Conservation (phyloP, 1,284 basidiomycete species). For the Tilletia setariae region DNA sequence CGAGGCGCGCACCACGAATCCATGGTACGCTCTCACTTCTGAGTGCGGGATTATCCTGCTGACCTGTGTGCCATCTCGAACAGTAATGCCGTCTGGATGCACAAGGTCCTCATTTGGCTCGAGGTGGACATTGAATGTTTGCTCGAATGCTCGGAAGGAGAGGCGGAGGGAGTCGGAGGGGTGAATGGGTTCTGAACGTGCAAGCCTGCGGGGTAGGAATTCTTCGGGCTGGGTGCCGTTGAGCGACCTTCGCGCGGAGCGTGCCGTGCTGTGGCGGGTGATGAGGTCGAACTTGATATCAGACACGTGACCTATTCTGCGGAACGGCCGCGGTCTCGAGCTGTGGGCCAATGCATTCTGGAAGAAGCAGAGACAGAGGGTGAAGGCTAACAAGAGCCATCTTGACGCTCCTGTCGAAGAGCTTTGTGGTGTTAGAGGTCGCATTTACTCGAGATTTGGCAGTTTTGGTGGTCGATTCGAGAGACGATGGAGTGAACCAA, state of each 20-base stretch:
- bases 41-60: constrained; percentile 28
- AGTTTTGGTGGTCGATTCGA: no score
- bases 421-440: no score
- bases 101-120: constrained; percentile 40
- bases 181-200: neutral
- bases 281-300: constrained; percentile 21
- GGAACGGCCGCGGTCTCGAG: constrained; percentile 17
- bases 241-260: neutral
- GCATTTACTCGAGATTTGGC: no score
- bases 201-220: neutral
- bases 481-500: no score
- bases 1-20: constrained; percentile 38
- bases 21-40: constrained; percentile 46
- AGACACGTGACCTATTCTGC: constrained; percentile 19
- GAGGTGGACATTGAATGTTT: constrained; percentile 41
- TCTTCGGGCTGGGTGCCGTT: constrained; percentile 13
- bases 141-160: constrained; percentile 41
- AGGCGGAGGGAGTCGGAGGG: constrained; percentile 31
- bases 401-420: neutral
- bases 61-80: constrained; percentile 28
- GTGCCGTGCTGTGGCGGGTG: neutral
- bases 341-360: neutral
- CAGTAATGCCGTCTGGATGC: constrained; percentile 39
- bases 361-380: neutral
- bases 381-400: neutral